Conservation (phyloP, 805 yeast genomes). For the Myxozyma geophila region DNA sequence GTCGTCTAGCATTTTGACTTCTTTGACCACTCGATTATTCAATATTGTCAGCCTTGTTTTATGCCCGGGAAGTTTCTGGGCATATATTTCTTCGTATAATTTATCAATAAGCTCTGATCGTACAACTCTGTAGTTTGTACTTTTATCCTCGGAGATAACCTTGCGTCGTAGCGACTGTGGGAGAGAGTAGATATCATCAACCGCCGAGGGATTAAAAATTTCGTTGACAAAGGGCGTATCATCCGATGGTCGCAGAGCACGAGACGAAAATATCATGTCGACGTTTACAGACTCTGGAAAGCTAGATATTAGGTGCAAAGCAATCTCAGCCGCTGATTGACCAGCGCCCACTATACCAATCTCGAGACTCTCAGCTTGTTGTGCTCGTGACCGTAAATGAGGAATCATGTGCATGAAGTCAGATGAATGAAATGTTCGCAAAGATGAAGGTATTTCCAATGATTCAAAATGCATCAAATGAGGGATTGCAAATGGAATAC, state of each 20-base stretch:
- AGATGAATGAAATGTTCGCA: conserved; percentile 29
- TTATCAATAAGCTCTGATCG: conserved; percentile 36
- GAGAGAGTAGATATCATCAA: conserved; percentile 34
- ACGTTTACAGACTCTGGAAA: conserved; percentile 22
- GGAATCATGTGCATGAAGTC: conserved; percentile 24
- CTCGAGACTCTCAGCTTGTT: not conserved
- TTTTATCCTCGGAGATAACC: conserved; percentile 23
- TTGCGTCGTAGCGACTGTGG: conserved; percentile 9
- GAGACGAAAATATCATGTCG: conserved; percentile 34
- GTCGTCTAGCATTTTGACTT: not conserved
- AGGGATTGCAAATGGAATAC: not conserved
- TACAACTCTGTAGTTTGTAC: conserved; percentile 41
- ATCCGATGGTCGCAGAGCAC: conserved; percentile 39
- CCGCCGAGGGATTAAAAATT: conserved; percentile 39
- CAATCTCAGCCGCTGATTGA: conserved; percentile 41
- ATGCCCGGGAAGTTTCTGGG: conserved; percentile 36
- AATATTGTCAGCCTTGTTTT: conserved; percentile 19
- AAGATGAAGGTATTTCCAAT: no score
- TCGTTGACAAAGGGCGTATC: conserved; percentile 43
- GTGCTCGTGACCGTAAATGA: not conserved
- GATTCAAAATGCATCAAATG: no score
- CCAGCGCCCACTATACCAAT: conserved; percentile 40
- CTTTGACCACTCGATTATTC: conserved; percentile 14
- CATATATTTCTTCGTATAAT: conserved; percentile 33
- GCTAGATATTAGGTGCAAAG: conserved; percentile 17